Evolutionary conservation across 179 eudicot species (phyloP).

Genomic region (Beta lomatogona): DNA sequence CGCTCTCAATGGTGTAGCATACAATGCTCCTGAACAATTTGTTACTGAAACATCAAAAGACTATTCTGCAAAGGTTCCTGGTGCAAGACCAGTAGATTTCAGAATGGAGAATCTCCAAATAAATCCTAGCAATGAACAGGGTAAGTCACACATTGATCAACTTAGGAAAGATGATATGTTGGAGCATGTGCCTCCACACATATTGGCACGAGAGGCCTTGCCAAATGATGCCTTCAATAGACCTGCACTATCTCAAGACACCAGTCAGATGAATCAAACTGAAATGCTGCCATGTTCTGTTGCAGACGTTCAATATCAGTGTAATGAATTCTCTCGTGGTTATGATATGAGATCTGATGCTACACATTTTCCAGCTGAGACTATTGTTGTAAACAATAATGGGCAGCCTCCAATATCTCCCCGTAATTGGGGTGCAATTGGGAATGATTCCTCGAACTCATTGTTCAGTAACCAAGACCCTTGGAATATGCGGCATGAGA

Average conservation of each 20-base stretch:
- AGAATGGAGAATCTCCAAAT: conserved; percentile 50
- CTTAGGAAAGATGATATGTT: conserved; percentile 39
- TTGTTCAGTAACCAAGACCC: conserved; percentile 83
- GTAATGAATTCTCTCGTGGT: conserved; percentile 33
- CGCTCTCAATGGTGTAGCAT: conserved; percentile 32
- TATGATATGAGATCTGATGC: conserved; percentile 46
- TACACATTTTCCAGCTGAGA: conserved; percentile 37
- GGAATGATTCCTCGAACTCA: conserved; percentile 56
- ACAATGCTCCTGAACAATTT: conserved; percentile 40
- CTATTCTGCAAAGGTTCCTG: conserved; percentile 35
- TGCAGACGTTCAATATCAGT: conserved; percentile 32
- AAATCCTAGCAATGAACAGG: conserved; percentile 37
- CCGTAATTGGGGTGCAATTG: conserved; percentile 43
- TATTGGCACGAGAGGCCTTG: conserved; percentile 34
- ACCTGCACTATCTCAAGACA: conserved; percentile 31
- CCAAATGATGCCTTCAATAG: conserved; percentile 27
- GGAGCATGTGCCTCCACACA: conserved; percentile 35
- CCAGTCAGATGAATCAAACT: conserved; percentile 31
- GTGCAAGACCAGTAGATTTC: conserved; percentile 49
- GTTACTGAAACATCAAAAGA: conserved; percentile 46
- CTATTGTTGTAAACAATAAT: conserved; percentile 27
- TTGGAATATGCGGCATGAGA: conserved; percentile 67
- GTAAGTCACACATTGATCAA: conserved; percentile 36
- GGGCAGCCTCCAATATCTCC: conserved; percentile 34
- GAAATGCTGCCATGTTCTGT: conserved; percentile 34